Percentiles rank a stretch among this genome's conserved stretches.
These are phyloP conservation scores for Thermomucor indicae-seudaticae DNA, from an alignment of 371 early-diverging fungal species.

Conservation along the genomic window DNA sequence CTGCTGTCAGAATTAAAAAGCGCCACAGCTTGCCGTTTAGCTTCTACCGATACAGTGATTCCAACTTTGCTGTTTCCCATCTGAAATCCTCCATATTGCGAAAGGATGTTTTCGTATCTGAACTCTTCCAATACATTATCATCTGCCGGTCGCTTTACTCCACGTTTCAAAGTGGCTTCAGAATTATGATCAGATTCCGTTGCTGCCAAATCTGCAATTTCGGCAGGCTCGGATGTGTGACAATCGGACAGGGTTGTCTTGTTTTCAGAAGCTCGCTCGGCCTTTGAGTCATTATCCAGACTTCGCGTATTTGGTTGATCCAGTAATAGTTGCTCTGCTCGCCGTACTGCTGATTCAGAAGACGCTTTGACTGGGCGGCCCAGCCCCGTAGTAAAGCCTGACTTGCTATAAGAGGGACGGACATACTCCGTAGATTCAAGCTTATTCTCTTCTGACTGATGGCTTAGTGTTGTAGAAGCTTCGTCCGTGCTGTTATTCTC, in stretches of 20 bases:
- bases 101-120: constrained; percentile 17
- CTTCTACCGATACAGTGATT: constrained; percentile 15
- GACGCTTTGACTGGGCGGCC: background rate
- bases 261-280: too few relatives aligned
- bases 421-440: too few relatives aligned
- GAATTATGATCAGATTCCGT: background rate
- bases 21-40: constrained; percentile 21
- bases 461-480: background rate
- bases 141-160: constrained; percentile 17
- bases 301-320: background rate
- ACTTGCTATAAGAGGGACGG: too few relatives aligned
- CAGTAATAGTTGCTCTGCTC: background rate
- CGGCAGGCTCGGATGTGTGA: background rate
- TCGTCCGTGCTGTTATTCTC: too few relatives aligned
- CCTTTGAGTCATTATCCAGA: too few relatives aligned
- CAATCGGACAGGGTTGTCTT: too few relatives aligned
- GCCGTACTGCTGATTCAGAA: background rate
- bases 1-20: constrained; percentile 12
- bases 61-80: constrained; percentile 8
- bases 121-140: constrained; percentile 1
- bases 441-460: background rate
- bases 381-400: constrained; percentile 3
- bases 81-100: constrained; percentile 23
- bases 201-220: background rate
- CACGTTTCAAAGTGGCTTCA: background rate